Conservation (phyloP, 2,329 filamentous ascomycete genomes). For the Fusarium sp. region DNA sequence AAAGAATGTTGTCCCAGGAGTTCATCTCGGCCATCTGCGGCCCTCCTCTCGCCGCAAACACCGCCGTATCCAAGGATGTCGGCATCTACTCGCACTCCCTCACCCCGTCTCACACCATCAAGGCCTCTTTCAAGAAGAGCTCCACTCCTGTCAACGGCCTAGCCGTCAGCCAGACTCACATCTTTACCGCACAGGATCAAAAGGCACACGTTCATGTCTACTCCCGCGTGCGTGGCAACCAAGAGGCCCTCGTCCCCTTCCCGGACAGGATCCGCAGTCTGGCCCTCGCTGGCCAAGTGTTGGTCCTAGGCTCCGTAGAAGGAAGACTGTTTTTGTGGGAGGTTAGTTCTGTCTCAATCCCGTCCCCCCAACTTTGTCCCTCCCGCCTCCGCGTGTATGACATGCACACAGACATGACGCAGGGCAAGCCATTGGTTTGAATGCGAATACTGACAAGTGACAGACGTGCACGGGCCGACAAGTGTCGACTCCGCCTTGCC, state of each 20-base stretch:
- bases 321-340: slow-evolving; percentile 93
- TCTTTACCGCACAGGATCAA: slow-evolving; percentile 90
- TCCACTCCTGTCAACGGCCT: slow-evolving; percentile 79
- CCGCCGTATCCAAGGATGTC: slow-evolving; percentile 75
- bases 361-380: slow-evolving; percentile 27
- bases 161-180: slow-evolving; percentile 79
- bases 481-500: slow-evolving; percentile 76
- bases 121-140: slow-evolving; percentile 89
- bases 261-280: slow-evolving; percentile 84
- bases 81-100: slow-evolving; percentile 87
- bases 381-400: slow-evolving; percentile 25
- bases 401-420: slow-evolving; percentile 16
- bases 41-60: slow-evolving; percentile 66
- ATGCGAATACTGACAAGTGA: slow-evolving; percentile 38
- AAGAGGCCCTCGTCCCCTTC: slow-evolving; percentile 88
- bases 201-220: slow-evolving; percentile 96
- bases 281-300: slow-evolving; percentile 72
- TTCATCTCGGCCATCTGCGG: slow-evolving; percentile 67
- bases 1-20: slow-evolving; percentile 64
- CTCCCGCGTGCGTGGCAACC: slow-evolving; percentile 79
- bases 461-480: slow-evolving; percentile 78
- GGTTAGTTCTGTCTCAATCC: slow-evolving; percentile 58
- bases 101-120: slow-evolving; percentile 77
- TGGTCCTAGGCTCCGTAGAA: slow-evolving; percentile 82
- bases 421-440: slow-evolving; percentile 6